These are phyloP conservation scores for Xerocomellus dryophilus DNA, from an alignment of 768 basidiomycete species.

Conservation along the genomic window DNA sequence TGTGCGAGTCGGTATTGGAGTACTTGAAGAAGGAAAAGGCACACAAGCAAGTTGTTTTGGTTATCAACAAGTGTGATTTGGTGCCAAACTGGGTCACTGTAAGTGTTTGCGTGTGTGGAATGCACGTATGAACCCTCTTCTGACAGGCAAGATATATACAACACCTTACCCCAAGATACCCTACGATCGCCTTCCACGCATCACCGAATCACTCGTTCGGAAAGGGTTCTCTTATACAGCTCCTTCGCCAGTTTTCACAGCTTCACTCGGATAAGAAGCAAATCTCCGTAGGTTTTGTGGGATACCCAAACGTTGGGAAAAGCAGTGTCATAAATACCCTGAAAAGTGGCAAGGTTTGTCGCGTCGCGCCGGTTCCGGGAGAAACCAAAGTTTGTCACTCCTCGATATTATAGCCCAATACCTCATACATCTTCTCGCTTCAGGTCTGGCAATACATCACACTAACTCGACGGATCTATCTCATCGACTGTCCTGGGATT, in stretches of 20 bases:
- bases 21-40: conserved; percentile 94
- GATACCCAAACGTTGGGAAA: conserved; percentile 98
- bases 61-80: conserved; percentile 98
- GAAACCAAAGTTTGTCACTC: conserved; percentile 75
- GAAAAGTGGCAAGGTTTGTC: conserved; percentile 96
- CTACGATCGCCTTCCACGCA: conserved; percentile 97
- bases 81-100: conserved; percentile 99
- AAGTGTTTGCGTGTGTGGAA: conserved; percentile 32
- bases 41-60: conserved; percentile 94
- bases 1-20: conserved; percentile 91
- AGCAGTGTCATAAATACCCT: conserved; percentile 97
- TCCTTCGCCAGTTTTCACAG: conserved; percentile 93
- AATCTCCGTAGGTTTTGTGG: conserved; percentile 96
- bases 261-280: conserved; percentile 99
- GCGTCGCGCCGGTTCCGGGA: conserved; percentile 93
- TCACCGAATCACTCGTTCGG: conserved; percentile 99
- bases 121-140: not conserved
- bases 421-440: not conserved
- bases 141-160: conserved; percentile 89
- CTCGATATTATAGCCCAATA: not conserved
- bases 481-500: conserved; percentile 98
- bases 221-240: conserved; percentile 96
- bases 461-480: conserved; percentile 91
- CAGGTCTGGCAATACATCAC: conserved; percentile 99
- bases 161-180: conserved; percentile 90